Evolutionary conservation across 768 basidiomycete species (phyloP), one percentile per base, ranked within the genome.

Genomic region (Candolleomyces efflorescens): DNA sequence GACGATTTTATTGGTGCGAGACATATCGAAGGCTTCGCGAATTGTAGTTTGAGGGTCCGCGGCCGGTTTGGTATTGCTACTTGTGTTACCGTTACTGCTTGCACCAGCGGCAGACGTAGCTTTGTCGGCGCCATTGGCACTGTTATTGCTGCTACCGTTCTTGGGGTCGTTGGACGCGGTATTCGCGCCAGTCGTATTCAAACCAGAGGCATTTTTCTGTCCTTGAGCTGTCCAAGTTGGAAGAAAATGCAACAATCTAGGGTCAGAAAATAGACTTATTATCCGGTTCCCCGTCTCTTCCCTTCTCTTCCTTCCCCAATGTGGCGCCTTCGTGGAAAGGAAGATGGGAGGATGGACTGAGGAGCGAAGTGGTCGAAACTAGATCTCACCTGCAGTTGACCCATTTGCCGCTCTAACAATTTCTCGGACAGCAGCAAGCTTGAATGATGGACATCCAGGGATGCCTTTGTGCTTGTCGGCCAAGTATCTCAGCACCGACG

Each of bases 1-100:
- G 12, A 87, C 83, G 0, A 82, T 80, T 59, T 86, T 89, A 47
- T 83, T 84, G 15, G 83, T 74, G 37, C 82, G 78, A 20, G 86
- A 85, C 65, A 78, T 73, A 11, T 71, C 69, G 22, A 92, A 72
- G 2, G 86, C 82, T 49, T 75, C 71, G 49, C 79, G 84, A 52
- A 92, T 44, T 53, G 61, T 52, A 44, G 59, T 53, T 39, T 43
- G 38, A 45, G 48, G 27, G 5, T 32, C 32, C 36, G 55, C 12
- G 36, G 23, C 2, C 2, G 4, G 4, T 48, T 36, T 7, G 24
- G 44, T 56, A n/a, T 38, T 62, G 59, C 54, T 57, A 49, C 32
- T 53, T 48, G 59, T 23, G 23, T 49, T 47, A 32, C 32, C 32
- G 32, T 32, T 32, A 32, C 5, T 32, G 11, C 5, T 32, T 32